Base-by-base conservation (phyloP, 2,329 filamentous ascomycete genomes). In the Chalaropsis thielavioides region DNA sequence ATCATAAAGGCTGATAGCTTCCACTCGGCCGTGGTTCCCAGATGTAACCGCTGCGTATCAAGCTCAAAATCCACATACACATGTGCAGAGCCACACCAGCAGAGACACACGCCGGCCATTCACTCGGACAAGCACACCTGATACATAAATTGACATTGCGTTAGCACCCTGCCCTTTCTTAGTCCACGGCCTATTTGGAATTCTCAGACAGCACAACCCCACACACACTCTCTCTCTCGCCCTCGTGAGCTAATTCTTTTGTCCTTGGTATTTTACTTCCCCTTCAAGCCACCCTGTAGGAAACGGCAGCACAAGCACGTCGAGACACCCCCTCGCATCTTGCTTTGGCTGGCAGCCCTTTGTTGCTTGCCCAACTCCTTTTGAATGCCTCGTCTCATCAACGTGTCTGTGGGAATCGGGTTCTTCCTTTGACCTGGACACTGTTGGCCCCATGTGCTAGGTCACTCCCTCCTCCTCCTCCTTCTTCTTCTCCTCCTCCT, bases 71-170 rank as follows among this genome's bases (percentile, higher is more conserved):
- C 35, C 24, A 58, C 13, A 58, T 17, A 19, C 24, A 58, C 15
- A 35, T 58, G n/a, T 35, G 13, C 51, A 35, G 17, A 8, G n/a
- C n/a, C 15, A 35, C 51, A 35, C 31, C 13, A 31, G 51, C 19
- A 17, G 15, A 46, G 15, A 46, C 43, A 46, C 43, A 46, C 4
- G 51, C 19, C n/a, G 51, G 17, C 17, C 27, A 35, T 38, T 13
- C 24, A 15, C 51, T 58, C 51, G 24, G 13, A 35, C 51, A 58
- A 35, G 17, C 51, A 58, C 27, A 58, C 51, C 15, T 58, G 24
- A 58, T 58, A n/a, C 51, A 58, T 58, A 58, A 24, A 58, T 31
- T n/a, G 17, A 58, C 51, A 58, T n/a, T 58, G 27, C 51, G 38
- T 58, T n/a, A 38, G 27, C 27, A 35, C 27, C 31, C 51, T 35